A percentile compares a stretch with the other conserved stretches of the same genome.
These are phyloP conservation scores for Curvularia spicifera DNA, from an alignment of 2,329 filamentous ascomycete genomes.

Conservation along the genomic window DNA sequence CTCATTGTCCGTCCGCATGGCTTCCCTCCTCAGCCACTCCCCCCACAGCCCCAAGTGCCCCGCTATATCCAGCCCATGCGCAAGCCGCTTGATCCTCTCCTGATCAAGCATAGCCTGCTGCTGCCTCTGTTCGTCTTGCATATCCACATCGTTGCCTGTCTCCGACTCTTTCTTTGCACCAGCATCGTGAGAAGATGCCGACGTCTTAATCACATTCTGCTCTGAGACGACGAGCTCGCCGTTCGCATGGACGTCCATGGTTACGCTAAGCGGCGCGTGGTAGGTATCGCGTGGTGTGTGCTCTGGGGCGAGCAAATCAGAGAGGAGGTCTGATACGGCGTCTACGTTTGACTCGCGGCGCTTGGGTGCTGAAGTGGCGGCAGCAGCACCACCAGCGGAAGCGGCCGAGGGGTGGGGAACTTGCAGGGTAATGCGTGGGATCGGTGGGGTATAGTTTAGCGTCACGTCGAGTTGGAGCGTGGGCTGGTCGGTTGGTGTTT, in stretches of 20 bases:
- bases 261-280: slow-evolving; percentile 56
- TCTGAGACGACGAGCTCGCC: slow-evolving; percentile 64
- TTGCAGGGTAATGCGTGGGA: slow-evolving; percentile 41
- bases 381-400: background rate
- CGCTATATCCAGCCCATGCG: slow-evolving; percentile 54
- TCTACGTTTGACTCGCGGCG: slow-evolving; percentile 11
- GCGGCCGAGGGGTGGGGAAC: slow-evolving; percentile 36
- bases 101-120: slow-evolving; percentile 29
- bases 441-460: slow-evolving; percentile 42
- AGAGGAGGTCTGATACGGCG: slow-evolving; percentile 14
- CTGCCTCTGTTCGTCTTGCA: background rate
- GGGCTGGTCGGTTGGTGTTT: background rate
- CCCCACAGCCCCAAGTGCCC: slow-evolving; percentile 60
- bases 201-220: slow-evolving; percentile 59
- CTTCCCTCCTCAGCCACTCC: slow-evolving; percentile 54
- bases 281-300: background rate
- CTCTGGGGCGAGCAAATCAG: slow-evolving; percentile 28
- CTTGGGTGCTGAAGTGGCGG: background rate
- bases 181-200: background rate
- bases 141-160: background rate
- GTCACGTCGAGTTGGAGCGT: slow-evolving; percentile 39
- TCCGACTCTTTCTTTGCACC: background rate
- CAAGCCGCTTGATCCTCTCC: slow-evolving; percentile 46
- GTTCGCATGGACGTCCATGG: slow-evolving; percentile 65
- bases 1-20: slow-evolving; percentile 1